Evolutionary conservation across 352 stramenopile genomes (phyloP).

Genomic region (Globisporangium cederbergense): DNA sequence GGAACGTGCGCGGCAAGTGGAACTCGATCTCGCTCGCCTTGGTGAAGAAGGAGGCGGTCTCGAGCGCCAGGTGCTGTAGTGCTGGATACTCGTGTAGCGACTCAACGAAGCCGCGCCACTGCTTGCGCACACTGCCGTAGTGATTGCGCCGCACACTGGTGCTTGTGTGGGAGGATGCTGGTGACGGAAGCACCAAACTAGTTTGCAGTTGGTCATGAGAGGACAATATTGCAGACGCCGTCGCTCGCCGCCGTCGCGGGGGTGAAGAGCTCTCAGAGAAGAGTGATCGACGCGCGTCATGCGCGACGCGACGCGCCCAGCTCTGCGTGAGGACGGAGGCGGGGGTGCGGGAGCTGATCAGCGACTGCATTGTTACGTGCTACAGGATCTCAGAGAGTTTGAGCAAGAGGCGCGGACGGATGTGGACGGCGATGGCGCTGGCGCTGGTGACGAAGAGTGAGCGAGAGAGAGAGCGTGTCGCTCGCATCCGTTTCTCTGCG

Average conservation of each 20-base stretch:
- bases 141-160: neutral
- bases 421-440: too few species aligned
- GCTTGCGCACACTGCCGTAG: conserved; percentile 51
- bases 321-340: conserved; percentile 2
- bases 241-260: neutral
- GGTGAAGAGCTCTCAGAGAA: conserved; percentile 1
- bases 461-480: neutral
- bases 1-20: conserved; percentile 50
- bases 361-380: neutral
- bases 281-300: neutral
- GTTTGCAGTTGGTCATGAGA: neutral
- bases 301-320: neutral
- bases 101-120: conserved; percentile 48
- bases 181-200: neutral
- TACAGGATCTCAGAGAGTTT: neutral
- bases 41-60: conserved; percentile 64
- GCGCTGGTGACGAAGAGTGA: neutral
- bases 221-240: neutral
- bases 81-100: conserved; percentile 34
- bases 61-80: conserved; percentile 47
- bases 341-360: neutral
- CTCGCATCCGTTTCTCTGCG: neutral
- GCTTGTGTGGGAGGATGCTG: neutral
- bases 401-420: too few species aligned
- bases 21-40: conserved; percentile 64